Percentiles rank a stretch among this genome's conserved stretches.
phyloP scores from a whole-genome alignment of 2,329 filamentous ascomycete genomes.

The Aureobasidium sp. region DNA sequence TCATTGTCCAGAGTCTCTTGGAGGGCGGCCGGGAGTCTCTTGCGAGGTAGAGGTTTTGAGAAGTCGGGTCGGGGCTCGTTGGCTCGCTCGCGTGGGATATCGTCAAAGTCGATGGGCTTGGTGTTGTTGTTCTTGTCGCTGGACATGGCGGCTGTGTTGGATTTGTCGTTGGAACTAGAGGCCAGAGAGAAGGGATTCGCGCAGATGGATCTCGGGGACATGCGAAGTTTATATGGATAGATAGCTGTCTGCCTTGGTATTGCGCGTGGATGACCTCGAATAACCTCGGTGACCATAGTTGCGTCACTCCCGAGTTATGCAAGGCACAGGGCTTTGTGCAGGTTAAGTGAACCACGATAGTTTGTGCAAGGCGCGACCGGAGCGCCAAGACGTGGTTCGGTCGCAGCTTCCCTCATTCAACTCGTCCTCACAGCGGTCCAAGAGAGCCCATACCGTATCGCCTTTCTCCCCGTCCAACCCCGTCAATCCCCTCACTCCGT shows the following conservation, averaged over 20 bases:
- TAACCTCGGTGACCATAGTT: not conserved
- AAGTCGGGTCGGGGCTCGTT: slow-evolving; percentile 41
- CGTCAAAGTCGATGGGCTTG: slow-evolving; percentile 21
- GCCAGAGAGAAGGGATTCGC: slow-evolving; percentile 7
- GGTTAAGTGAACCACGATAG: too few species aligned
- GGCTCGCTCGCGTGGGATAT: slow-evolving; percentile 36
- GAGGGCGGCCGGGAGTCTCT: slow-evolving; percentile 47
- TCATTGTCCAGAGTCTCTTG: slow-evolving; percentile 54
- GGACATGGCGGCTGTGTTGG: slow-evolving; percentile 1
- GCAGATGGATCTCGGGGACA: slow-evolving; percentile 13
- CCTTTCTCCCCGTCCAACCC: slow-evolving; percentile 10
- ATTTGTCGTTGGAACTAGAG: not conserved
- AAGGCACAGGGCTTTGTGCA: not conserved
- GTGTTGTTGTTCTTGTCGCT: slow-evolving; percentile 17
- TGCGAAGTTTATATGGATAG: not conserved
- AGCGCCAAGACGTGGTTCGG: not conserved
- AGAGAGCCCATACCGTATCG: slow-evolving; percentile 10
- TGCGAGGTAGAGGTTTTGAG: slow-evolving; percentile 41
- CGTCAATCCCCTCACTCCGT: slow-evolving; percentile 8
- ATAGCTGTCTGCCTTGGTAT: not conserved
- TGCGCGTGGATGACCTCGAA: not conserved
- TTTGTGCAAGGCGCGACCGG: not conserved
- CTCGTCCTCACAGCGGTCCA: not conserved
- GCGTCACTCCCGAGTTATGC: not conserved
- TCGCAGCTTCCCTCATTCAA: slow-evolving; percentile 1